A percentile compares a stretch with the other conserved stretches of the same genome.
These are phyloP conservation scores for Nitzschia palea DNA, from an alignment of 108 stramenopile genomes.

Conservation along the genomic window DNA sequence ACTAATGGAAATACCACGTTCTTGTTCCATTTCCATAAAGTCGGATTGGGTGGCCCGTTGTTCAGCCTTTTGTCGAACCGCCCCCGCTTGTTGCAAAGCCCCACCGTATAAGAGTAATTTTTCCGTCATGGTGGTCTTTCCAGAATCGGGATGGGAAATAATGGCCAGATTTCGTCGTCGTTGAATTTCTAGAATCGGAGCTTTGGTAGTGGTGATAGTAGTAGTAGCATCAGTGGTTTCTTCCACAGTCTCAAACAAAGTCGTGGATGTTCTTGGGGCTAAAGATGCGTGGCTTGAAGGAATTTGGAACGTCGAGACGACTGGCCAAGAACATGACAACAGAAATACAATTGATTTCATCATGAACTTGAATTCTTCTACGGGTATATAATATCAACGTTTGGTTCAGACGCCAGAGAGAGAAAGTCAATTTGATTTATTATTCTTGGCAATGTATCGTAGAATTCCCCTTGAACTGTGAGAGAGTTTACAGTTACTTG, in stretches of 20 bases:
- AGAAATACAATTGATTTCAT: too few relatives aligned
- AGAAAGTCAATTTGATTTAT: too few relatives aligned
- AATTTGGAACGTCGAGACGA: too few relatives aligned
- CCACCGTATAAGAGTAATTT: conserved; percentile 91
- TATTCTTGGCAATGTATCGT: too few relatives aligned
- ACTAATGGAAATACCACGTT: conserved; percentile 92
- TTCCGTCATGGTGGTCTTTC: conserved; percentile 98
- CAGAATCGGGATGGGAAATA: conserved; percentile 95
- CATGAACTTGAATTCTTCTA: too few relatives aligned
- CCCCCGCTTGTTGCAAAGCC: conserved; percentile 94
- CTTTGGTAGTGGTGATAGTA: conserved; percentile 14
- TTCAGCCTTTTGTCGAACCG: conserved; percentile 90
- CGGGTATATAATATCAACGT: too few relatives aligned
- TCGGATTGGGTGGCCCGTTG: conserved; percentile 83
- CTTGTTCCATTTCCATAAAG: conserved; percentile 95
- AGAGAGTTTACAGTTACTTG: too few relatives aligned
- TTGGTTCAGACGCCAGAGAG: too few relatives aligned
- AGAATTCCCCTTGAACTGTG: too few relatives aligned
- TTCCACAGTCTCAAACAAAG: neutral
- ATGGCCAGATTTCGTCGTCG: conserved; percentile 94
- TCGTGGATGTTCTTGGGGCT: neutral
- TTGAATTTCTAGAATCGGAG: conserved; percentile 68
- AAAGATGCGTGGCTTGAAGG: too few relatives aligned
- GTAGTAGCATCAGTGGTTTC: neutral
- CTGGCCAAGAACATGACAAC: too few relatives aligned